Evolutionary conservation across 768 basidiomycete species (phyloP), one percentile per base, ranked within the genome.

Genomic region (Hysterangium stoloniferum): DNA sequence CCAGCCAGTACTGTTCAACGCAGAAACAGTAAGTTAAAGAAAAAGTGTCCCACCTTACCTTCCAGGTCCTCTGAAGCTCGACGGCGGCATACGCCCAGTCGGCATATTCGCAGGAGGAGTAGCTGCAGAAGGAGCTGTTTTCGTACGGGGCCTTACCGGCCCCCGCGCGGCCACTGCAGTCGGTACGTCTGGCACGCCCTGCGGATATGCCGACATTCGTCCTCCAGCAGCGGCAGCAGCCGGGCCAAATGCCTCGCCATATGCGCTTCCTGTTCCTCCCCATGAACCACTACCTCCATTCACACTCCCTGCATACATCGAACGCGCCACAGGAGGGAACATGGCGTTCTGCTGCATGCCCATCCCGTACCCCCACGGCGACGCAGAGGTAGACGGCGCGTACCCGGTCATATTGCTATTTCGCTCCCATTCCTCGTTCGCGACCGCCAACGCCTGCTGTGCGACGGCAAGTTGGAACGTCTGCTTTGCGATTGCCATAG

Each of bases 391-490:
- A 15, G 32, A 27, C 24, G 32, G 47, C 37, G 25, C 48, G 50
- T 54, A 46, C 51, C 54, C 55, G 36, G 28, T 22, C 38, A 32
- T 57, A 43, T 24, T 51, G 47, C 86, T 88, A 6, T 79, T 76
- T 29, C 89, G 80, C 61, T 93, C 90, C 90, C 90, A 93, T 61
- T 92, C 88, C 28, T 92, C 90, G 17, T 77, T 87, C n/a, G 90
- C 90, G 6, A 82, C 79, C 6, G 80, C 84, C 77, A 91, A 84
- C 4, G 90, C 90, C 57, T 92, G 90, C 64, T 90, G 90, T 4
- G 90, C 90, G 36, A 93, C 84, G 2, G 90, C 85, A 71, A 86
- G 79, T 65, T 92, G 90, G 61, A 89, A 93, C 3, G 89, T 81
- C 64, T 92, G 90, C 64, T 92, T 92, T 46, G 90, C 90, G 49